Conservation (phyloP, 1,284 basidiomycete genomes). For the Cryptococcus sp. region DNA sequence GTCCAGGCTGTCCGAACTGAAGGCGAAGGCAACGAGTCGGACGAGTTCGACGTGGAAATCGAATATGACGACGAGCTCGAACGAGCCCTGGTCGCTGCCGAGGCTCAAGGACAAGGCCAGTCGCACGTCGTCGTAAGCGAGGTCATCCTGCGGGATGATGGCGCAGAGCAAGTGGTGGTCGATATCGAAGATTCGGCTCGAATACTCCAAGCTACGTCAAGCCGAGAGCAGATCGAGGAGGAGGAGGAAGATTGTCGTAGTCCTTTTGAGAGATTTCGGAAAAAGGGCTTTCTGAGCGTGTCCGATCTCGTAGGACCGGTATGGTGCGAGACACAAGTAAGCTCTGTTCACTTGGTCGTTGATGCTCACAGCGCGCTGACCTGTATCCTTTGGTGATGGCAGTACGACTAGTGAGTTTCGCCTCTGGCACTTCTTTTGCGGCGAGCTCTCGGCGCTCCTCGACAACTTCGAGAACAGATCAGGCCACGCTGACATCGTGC, state of each 20-base stretch:
- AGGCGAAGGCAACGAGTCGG: not conserved
- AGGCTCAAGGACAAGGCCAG: slow-evolving; percentile 13
- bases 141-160: not conserved
- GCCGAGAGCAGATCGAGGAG: not conserved
- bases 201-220: not conserved
- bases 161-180: not conserved
- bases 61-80: slow-evolving; percentile 35
- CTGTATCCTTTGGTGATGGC: not conserved
- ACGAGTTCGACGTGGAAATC: slow-evolving; percentile 36
- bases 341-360: slow-evolving; percentile 1
- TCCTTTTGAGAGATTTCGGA: slow-evolving; percentile 40
- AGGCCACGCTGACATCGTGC: not conserved
- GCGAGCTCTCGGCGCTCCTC: no score
- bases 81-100: slow-evolving; percentile 24
- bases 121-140: not conserved
- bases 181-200: slow-evolving; percentile 30
- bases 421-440: not conserved
- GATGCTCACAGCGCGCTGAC: no score
- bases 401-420: slow-evolving; percentile 51
- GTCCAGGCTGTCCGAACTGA: not conserved
- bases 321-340: slow-evolving; percentile 61
- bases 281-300: slow-evolving; percentile 51
- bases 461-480: not conserved
- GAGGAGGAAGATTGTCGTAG: slow-evolving; percentile 13
- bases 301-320: slow-evolving; percentile 58